Percentiles rank a stretch among this genome's conserved stretches.
Conservation (phyloP, 164 flowering plant species). For the Euptelea pleiosperma region DNA sequence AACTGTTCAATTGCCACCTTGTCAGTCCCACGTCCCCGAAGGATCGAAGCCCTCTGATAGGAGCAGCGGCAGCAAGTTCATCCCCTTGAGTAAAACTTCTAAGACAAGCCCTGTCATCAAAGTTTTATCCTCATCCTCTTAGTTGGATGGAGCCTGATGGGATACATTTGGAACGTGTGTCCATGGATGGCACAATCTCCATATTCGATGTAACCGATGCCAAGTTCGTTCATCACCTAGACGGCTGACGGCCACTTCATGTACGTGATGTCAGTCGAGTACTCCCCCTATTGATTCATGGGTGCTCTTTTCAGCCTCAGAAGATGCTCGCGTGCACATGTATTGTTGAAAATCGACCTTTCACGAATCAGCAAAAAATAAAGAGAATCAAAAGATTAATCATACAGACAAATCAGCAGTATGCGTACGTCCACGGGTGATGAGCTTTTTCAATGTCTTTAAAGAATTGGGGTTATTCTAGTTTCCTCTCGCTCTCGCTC, state of each 20-base stretch:
- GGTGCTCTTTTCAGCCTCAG: slow-evolving; percentile 79
- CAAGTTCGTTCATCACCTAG: slow-evolving; percentile 84
- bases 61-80: no score
- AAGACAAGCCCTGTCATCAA: slow-evolving; percentile 73
- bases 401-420: no score
- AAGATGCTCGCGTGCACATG: slow-evolving; percentile 81
- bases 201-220: slow-evolving; percentile 75
- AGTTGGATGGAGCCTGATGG: slow-evolving; percentile 97
- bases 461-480: no score
- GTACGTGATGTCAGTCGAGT: slow-evolving; percentile 90
- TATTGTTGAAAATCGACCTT: no score
- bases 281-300: slow-evolving; percentile 71
- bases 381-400: no score
- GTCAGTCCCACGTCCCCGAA: slow-evolving; percentile 80
- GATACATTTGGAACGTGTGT: slow-evolving; percentile 75
- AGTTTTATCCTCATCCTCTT: slow-evolving; percentile 84
- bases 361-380: no score
- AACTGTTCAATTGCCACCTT: slow-evolving; percentile 53
- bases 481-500: no score
- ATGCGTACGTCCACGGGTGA: no score
- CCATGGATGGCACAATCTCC: slow-evolving; percentile 93
- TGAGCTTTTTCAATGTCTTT: no score
- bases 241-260: slow-evolving; percentile 96
- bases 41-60: no score
- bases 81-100: no score